Conservation (phyloP, 2,329 filamentous ascomycete species). For the Aspergillus hortae region DNA sequence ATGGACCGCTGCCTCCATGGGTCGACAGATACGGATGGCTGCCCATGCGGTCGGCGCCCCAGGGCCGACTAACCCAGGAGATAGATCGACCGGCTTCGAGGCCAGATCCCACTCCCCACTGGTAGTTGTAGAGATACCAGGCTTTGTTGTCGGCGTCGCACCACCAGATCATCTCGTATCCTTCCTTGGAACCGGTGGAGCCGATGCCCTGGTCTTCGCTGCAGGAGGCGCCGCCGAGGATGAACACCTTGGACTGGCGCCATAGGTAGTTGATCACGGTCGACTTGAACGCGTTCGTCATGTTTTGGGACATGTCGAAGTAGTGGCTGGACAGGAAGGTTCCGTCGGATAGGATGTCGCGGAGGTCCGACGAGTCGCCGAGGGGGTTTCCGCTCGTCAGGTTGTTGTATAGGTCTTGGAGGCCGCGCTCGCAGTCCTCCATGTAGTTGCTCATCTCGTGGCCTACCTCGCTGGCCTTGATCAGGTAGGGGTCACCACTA, state of each 20-base stretch:
- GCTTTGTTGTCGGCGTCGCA: not conserved
- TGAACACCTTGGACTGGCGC: not conserved
- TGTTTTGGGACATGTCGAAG: not conserved
- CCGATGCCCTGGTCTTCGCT: conserved; percentile 1
- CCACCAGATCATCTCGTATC: conserved; percentile 2
- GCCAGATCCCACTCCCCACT: not conserved
- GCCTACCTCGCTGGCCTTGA: not conserved
- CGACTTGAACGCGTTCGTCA: not conserved
- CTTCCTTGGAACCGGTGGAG: not conserved
- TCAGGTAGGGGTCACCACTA: not conserved
- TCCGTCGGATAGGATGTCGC: not conserved
- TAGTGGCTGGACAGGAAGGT: not conserved
- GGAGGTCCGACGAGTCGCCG: not conserved
- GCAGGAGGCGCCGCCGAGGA: conserved; percentile 2
- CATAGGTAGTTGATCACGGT: conserved; percentile 1
- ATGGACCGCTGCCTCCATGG: not conserved
- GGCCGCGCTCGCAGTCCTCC: not conserved
- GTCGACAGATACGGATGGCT: not conserved
- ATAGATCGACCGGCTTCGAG: not conserved
- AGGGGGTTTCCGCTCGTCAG: not conserved
- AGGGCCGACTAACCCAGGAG: not conserved
- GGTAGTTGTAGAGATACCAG: not conserved
- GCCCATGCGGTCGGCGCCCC: conserved; percentile 1
- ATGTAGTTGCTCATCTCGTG: not conserved
- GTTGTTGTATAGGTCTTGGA: not conserved